These are phyloP conservation scores for Luvunga scandens DNA, from an alignment of 345 rosid species.

Conservation along the genomic window DNA sequence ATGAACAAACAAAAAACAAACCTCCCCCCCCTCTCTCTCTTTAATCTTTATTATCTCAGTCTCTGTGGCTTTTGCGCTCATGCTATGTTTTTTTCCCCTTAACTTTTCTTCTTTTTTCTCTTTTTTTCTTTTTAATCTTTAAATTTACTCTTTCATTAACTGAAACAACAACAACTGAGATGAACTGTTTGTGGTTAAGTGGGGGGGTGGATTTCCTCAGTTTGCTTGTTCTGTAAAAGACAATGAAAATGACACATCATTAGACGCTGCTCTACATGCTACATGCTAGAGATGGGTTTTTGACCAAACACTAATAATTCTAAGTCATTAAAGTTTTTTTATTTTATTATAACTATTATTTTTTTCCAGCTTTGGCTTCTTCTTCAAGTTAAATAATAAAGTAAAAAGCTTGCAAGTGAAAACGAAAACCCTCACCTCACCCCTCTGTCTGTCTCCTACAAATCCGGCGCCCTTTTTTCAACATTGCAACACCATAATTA, in stretches of 20 bases:
- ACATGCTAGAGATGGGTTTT: constrained; percentile 36
- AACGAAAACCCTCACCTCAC: constrained; percentile 3
- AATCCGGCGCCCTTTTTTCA: constrained; percentile 39
- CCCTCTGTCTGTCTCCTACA: constrained; percentile 29
- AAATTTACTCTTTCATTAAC: constrained; percentile 20
- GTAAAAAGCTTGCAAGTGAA: background rate
- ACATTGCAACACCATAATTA: background rate
- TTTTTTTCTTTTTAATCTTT: background rate
- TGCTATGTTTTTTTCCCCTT: constrained; percentile 7
- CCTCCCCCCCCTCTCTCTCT: constrained; percentile 12
- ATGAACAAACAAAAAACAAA: constrained; percentile 42
- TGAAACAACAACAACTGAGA: no score
- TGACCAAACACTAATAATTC: constrained; percentile 27
- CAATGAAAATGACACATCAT: constrained; percentile 56
- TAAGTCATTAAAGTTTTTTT: background rate
- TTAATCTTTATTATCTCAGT: constrained; percentile 34
- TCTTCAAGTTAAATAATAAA: constrained; percentile 19
- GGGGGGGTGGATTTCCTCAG: constrained; percentile 7
- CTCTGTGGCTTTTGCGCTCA: constrained; percentile 34
- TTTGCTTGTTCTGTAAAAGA: constrained; percentile 44
- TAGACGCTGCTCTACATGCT: constrained; percentile 4
- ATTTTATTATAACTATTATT: background rate
- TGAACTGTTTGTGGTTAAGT: constrained; percentile 7
- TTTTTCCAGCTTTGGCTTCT: constrained; percentile 25
- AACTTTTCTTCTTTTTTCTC: background rate